Conservation (phyloP, 495 filamentous ascomycete genomes). For the Aspergillus cristatus region DNA sequence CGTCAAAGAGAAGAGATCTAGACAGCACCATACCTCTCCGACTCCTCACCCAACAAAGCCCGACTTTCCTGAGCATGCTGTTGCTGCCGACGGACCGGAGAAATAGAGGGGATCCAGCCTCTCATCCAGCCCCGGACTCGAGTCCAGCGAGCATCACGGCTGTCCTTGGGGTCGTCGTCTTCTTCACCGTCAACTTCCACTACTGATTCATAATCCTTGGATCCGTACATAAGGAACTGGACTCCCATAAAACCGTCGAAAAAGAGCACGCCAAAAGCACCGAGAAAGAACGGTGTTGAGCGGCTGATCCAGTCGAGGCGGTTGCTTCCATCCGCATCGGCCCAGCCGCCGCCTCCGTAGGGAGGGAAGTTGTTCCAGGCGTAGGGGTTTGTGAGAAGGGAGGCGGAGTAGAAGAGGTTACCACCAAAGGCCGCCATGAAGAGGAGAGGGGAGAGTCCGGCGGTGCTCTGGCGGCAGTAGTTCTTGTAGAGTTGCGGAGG, state of each 20-base stretch:
- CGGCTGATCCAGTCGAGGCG: constrained; percentile 48
- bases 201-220: constrained; percentile 25
- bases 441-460: constrained; percentile 58
- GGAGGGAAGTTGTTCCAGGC: constrained; percentile 53
- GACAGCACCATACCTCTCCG: constrained; percentile 29
- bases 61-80: constrained; percentile 17
- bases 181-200: too few relatives aligned
- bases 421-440: constrained; percentile 66
- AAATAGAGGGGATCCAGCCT: constrained; percentile 51
- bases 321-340: constrained; percentile 48
- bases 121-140: constrained; percentile 59
- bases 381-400: constrained; percentile 57
- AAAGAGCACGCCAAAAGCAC: constrained; percentile 58
- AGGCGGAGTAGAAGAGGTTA: constrained; percentile 63
- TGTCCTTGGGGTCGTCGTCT: constrained; percentile 31
- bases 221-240: constrained; percentile 55
- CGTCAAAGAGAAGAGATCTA: constrained; percentile 7
- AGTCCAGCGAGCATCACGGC: constrained; percentile 37
- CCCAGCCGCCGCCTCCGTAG: constrained; percentile 61
- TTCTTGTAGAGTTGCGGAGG: constrained; percentile 67
- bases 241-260: constrained; percentile 57
- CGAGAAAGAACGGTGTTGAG: constrained; percentile 61
- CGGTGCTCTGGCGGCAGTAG: constrained; percentile 53
- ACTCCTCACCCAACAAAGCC: constrained; percentile 20
- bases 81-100: constrained; percentile 1